Evolutionary conservation across 495 filamentous ascomycete species (phyloP).

Genomic region (Penicillium angulare): DNA sequence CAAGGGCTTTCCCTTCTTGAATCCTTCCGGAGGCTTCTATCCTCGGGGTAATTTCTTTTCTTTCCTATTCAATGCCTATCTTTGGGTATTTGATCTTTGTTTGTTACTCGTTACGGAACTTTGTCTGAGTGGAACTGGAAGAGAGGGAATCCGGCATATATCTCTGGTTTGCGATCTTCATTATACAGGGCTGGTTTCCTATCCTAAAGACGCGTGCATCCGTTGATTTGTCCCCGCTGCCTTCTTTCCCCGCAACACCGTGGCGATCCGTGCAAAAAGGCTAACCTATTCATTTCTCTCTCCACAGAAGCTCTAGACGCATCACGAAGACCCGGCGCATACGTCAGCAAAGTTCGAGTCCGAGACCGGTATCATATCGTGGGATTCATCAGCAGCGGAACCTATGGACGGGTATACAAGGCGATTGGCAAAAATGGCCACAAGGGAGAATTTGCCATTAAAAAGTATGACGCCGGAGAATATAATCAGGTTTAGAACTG

Average conservation of each 20-base stretch:
- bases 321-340: constrained; percentile 48
- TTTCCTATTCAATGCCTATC: background rate
- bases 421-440: constrained; percentile 76
- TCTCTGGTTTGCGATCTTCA: constrained; percentile 14
- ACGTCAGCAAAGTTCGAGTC: constrained; percentile 85
- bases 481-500: no score
- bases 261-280: background rate
- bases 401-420: constrained; percentile 99
- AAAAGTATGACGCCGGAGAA: constrained; percentile 57
- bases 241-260: constrained; percentile 12
- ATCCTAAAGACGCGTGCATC: constrained; percentile 17
- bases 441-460: constrained; percentile 85
- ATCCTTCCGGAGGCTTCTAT: constrained; percentile 45
- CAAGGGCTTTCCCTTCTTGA: constrained; percentile 43
- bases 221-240: constrained; percentile 15
- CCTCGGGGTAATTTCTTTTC: constrained; percentile 48
- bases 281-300: constrained; percentile 7
- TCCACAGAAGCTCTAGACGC: constrained; percentile 34
- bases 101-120: constrained; percentile 11
- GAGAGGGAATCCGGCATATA: constrained; percentile 7
- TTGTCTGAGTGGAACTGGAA: background rate
- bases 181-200: constrained; percentile 9
- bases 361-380: constrained; percentile 92
- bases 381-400: constrained; percentile 96
- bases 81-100: background rate